Percentiles rank a stretch among this genome's conserved stretches.
Evolutionary conservation across 73 alveolate genomes (phyloP).

Genomic region (Tetrahymena elliotti): DNA sequence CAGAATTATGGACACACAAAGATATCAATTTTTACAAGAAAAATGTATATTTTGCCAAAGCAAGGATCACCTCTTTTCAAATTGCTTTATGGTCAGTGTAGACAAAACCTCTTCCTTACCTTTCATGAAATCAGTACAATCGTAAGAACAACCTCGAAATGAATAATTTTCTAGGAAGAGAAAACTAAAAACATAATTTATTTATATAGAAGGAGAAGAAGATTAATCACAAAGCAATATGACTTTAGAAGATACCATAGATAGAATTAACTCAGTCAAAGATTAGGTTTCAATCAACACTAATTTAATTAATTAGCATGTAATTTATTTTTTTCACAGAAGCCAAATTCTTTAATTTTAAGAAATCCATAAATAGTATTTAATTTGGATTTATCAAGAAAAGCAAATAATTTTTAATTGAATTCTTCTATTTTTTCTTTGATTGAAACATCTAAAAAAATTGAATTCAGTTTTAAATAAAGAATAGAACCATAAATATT

Average conservation of each 20-base stretch:
- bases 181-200: not conserved
- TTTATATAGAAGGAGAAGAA: not conserved
- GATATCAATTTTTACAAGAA: not conserved
- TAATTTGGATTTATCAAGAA: not conserved
- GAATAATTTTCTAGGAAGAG: not conserved
- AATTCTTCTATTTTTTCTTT: too few species aligned
- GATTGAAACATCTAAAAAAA: too few species aligned
- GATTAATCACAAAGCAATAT: not conserved
- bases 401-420: not conserved
- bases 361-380: too few species aligned
- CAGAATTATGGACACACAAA: not conserved
- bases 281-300: not conserved
- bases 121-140: not conserved
- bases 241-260: not conserved
- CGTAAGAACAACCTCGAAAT: not conserved
- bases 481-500: too few species aligned
- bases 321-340: too few species aligned
- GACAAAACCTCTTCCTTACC: not conserved
- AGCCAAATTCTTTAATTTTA: too few species aligned
- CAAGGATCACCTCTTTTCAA: not conserved
- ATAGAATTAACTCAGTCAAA: not conserved
- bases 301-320: not conserved
- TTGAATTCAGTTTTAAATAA: too few species aligned
- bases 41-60: not conserved
- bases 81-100: not conserved